Percentiles rank a stretch among this genome's conserved stretches.
phyloP scores from a whole-genome alignment of 495 filamentous ascomycete genomes.

The Lasiosphaeria hispida region DNA sequence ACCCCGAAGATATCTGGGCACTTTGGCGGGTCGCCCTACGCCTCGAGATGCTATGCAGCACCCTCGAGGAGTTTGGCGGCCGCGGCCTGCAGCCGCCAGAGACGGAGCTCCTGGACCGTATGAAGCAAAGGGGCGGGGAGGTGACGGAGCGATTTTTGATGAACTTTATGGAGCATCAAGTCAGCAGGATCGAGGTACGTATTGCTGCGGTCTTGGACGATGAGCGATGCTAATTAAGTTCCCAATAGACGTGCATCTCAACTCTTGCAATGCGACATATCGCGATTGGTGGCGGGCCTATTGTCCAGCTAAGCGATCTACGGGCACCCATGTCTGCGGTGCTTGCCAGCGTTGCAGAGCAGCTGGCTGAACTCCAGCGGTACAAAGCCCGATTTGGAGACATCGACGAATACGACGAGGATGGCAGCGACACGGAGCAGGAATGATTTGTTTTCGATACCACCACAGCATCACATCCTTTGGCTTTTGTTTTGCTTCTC shows the following conservation, averaged over 20 bases:
- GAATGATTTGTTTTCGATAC: slow-evolving; percentile 18
- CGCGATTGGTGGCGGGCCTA: slow-evolving; percentile 41
- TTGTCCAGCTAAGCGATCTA: slow-evolving; percentile 43
- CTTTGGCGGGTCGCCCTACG: slow-evolving; percentile 87
- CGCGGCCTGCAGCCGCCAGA: slow-evolving; percentile 67
- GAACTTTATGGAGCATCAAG: slow-evolving; percentile 88
- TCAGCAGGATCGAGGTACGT: slow-evolving; percentile 89
- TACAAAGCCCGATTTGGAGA: slow-evolving; percentile 49
- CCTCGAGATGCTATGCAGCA: slow-evolving; percentile 87
- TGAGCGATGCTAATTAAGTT: slow-evolving; percentile 16
- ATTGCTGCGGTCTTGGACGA: background rate
- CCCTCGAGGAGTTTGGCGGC: slow-evolving; percentile 64
- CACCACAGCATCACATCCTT: background rate
- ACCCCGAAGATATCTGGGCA: slow-evolving; percentile 80
- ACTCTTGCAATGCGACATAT: slow-evolving; percentile 66
- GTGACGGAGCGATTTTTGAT: slow-evolving; percentile 81
- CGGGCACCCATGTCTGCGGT: slow-evolving; percentile 50
- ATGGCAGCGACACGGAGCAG: slow-evolving; percentile 33
- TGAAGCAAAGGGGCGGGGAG: slow-evolving; percentile 80
- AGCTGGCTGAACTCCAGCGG: slow-evolving; percentile 45
- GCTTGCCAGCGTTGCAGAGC: slow-evolving; percentile 39
- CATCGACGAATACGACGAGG: slow-evolving; percentile 23
- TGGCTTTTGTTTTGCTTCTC: background rate
- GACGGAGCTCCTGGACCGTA: slow-evolving; percentile 74
- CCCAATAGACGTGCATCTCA: slow-evolving; percentile 57